Evolutionary conservation across 2,329 filamentous ascomycete species (phyloP).

Genomic region (Aspergillus eucalypticola): DNA sequence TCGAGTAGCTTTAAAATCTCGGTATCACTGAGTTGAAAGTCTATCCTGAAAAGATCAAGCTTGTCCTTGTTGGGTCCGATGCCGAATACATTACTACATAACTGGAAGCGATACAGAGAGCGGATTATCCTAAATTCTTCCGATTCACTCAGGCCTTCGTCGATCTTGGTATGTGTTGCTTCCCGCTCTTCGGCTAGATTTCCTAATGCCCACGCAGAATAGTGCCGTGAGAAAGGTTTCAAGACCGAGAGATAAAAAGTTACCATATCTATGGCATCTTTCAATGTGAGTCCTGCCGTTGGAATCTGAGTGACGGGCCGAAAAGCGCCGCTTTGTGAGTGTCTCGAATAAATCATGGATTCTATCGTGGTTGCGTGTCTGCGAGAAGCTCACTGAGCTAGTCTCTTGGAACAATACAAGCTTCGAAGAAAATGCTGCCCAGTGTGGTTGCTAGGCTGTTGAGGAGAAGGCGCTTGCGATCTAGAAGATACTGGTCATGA

Average conservation of each 20-base stretch:
- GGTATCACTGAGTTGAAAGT: too few species aligned
- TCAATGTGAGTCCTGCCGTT: too few species aligned
- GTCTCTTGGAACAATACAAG: conserved; percentile 8
- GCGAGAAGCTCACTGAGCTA: background rate
- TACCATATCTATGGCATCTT: background rate
- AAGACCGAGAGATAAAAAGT: conserved; percentile 15
- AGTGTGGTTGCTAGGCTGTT: background rate
- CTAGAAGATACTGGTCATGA: background rate
- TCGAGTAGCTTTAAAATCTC: too few species aligned
- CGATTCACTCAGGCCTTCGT: background rate
- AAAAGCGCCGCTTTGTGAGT: too few species aligned
- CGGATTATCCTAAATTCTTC: conserved; percentile 15
- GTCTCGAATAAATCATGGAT: too few species aligned
- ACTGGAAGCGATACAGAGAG: conserved; percentile 16
- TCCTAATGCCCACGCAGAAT: conserved; percentile 11
- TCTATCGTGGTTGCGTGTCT: too few species aligned
- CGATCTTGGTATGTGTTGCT: background rate
- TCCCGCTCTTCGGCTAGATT: conserved; percentile 6
- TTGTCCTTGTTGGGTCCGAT: too few species aligned
- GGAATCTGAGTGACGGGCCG: too few species aligned
- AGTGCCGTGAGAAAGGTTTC: conserved; percentile 12
- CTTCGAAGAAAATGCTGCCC: conserved; percentile 9
- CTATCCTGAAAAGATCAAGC: too few species aligned
- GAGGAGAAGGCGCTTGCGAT: background rate
- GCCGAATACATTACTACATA: conserved; percentile 7